Percentiles rank a stretch among this genome's conserved stretches.
These are phyloP conservation scores for Hymenoscyphus fructigenus DNA, from an alignment of 2,329 filamentous ascomycete genomes.

Conservation along the genomic window DNA sequence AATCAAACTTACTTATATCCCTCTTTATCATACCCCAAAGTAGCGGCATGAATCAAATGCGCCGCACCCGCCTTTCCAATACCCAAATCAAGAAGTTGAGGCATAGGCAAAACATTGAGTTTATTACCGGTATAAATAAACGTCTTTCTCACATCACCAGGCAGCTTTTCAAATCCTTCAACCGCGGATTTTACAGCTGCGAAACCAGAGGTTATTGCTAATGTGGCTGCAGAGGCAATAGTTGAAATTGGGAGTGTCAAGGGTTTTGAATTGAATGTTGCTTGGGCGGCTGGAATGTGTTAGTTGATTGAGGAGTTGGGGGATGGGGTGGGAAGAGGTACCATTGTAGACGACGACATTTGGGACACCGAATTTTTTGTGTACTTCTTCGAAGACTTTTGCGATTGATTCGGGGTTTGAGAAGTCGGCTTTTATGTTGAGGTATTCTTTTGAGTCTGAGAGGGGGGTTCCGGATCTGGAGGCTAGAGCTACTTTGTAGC, in stretches of 20 bases:
- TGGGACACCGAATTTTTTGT: slow-evolving; percentile 34
- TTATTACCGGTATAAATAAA: slow-evolving; percentile 48
- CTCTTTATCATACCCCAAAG: slow-evolving; percentile 37
- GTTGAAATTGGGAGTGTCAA: slow-evolving; percentile 34
- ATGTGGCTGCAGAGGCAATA: slow-evolving; percentile 33
- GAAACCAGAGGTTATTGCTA: slow-evolving; percentile 43
- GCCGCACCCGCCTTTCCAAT: slow-evolving; percentile 42
- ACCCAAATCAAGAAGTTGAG: slow-evolving; percentile 39
- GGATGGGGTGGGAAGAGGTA: slow-evolving; percentile 27
- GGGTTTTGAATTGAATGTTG: neutral
- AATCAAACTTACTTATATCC: slow-evolving; percentile 39
- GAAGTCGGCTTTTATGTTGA: slow-evolving; percentile 41
- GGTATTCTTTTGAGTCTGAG: slow-evolving; percentile 30
- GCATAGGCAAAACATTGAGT: slow-evolving; percentile 38
- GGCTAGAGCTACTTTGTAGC: slow-evolving; percentile 44
- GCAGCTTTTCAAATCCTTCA: slow-evolving; percentile 34
- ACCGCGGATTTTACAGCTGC: slow-evolving; percentile 43
- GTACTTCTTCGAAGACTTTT: slow-evolving; percentile 40
- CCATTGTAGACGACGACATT: slow-evolving; percentile 46
- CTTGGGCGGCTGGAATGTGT: neutral
- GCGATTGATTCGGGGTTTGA: slow-evolving; percentile 37
- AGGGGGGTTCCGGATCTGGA: slow-evolving; percentile 26
- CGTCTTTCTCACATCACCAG: slow-evolving; percentile 36
- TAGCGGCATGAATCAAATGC: slow-evolving; percentile 37
- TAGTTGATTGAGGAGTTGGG: neutral